A percentile compares a stretch with the other conserved stretches of the same genome.
Conservation (phyloP, 768 basidiomycete genomes). For the Inosperma sp. region DNA sequence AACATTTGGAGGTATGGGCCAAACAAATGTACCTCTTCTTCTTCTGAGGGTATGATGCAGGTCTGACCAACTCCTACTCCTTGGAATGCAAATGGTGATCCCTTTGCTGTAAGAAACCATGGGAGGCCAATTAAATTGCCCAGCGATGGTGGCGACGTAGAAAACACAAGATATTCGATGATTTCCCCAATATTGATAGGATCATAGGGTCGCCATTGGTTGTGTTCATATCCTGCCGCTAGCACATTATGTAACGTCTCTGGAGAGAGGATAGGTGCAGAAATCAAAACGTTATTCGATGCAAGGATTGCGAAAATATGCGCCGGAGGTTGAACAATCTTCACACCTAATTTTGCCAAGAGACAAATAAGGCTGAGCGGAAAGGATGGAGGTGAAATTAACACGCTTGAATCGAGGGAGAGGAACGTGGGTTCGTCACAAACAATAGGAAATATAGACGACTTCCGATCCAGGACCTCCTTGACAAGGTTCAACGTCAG, state of each 20-base stretch:
- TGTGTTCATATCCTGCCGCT: background rate
- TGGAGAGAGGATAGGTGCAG: background rate
- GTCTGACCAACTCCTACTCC: background rate
- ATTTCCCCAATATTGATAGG: background rate
- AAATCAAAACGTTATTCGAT: background rate
- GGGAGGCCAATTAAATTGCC: background rate
- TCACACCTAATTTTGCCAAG: conserved; percentile 5
- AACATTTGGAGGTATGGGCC: background rate
- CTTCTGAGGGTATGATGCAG: background rate
- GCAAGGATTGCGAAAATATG: conserved; percentile 11
- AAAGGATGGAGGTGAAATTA: conserved; percentile 5
- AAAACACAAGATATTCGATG: background rate
- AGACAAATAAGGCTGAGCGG: conserved; percentile 1
- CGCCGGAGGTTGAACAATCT: conserved; percentile 11
- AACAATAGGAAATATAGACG: conserved; percentile 8
- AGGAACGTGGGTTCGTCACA: background rate
- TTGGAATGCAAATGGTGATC: background rate
- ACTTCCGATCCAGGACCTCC: background rate
- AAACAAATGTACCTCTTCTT: background rate
- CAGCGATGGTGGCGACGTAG: background rate
- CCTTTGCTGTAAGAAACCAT: background rate
- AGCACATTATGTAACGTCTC: background rate
- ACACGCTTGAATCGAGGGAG: conserved; percentile 2
- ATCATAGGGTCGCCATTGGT: background rate
- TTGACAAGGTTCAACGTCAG: conserved; percentile 1